Evolutionary conservation across 192 early-diverging fungal species (phyloP).

Genomic region (Phlyctochytrium planicorne): DNA sequence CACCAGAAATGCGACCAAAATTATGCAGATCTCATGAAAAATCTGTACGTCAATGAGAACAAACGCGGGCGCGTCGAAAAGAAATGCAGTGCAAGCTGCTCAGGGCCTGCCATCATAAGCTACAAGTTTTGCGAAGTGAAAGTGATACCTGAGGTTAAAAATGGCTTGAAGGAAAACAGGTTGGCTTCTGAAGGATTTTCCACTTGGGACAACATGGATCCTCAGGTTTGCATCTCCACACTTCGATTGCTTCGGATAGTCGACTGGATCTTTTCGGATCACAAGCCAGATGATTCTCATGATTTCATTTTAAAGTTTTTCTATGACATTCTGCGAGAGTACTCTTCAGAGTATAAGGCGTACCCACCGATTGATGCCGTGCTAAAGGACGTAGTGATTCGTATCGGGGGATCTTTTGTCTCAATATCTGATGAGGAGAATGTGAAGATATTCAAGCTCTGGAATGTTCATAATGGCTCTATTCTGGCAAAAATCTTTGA

Average conservation of each 20-base stretch:
- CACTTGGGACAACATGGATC: constrained; percentile 31
- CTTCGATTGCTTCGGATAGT: constrained; percentile 17
- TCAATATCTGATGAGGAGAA: constrained; percentile 15
- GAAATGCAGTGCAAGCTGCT: constrained; percentile 32
- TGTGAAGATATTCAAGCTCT: constrained; percentile 7
- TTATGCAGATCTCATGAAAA: constrained; percentile 13
- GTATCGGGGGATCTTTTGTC: constrained; percentile 26
- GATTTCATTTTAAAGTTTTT: background rate
- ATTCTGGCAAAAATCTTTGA: constrained; percentile 24
- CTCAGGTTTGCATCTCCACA: constrained; percentile 16
- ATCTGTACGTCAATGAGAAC: constrained; percentile 26
- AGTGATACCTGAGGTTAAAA: constrained; percentile 26
- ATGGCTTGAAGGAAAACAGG: constrained; percentile 19
- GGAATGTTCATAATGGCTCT: background rate
- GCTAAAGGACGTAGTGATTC: constrained; percentile 3
- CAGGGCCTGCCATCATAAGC: constrained; percentile 27
- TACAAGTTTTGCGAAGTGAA: constrained; percentile 22
- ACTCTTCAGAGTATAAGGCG: background rate
- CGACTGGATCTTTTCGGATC: constrained; percentile 20
- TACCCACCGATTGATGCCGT: constrained; percentile 25
- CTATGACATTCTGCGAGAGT: constrained; percentile 5
- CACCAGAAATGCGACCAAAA: constrained; percentile 25
- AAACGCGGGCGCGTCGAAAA: constrained; percentile 27
- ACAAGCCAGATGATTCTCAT: background rate
- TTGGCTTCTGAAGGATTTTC: constrained; percentile 20